Percentiles rank a stretch among this genome's conserved stretches.
phyloP scores from a whole-genome alignment of 176 grass and related monocot species.

The Lolium rigidum region DNA sequence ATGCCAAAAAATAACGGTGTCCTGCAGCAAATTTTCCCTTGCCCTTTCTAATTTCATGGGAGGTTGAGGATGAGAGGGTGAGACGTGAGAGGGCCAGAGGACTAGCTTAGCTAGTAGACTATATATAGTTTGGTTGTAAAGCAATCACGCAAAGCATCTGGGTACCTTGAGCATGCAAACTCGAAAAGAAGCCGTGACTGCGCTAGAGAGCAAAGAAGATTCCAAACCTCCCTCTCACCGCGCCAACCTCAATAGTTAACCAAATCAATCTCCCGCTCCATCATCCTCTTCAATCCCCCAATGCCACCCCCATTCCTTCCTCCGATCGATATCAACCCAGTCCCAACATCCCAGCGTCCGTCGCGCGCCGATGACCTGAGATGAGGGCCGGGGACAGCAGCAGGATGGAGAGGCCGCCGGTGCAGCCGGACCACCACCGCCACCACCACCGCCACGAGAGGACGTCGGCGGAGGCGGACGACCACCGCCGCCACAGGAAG shows the following conservation, averaged over 20 bases:
- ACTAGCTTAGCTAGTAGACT: slow-evolving; percentile 1
- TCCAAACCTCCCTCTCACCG: not conserved
- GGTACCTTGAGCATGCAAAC: slow-evolving; percentile 16
- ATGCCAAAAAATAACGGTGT: too few relatives aligned
- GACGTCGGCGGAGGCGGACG: not conserved
- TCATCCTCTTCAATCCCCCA: not conserved
- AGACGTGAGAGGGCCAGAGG: not conserved
- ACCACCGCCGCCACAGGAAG: not conserved
- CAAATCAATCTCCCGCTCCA: not conserved
- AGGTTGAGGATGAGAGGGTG: too few relatives aligned
- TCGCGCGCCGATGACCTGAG: not conserved
- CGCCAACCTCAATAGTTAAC: not conserved
- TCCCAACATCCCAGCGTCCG: not conserved
- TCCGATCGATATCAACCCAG: not conserved
- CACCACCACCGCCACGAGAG: not conserved
- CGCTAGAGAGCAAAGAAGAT: slow-evolving; percentile 9
- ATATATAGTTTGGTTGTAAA: not conserved
- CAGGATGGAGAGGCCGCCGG: not conserved
- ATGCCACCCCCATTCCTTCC: not conserved
- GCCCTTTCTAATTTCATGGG: too few relatives aligned
- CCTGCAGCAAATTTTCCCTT: too few relatives aligned
- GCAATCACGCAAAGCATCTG: slow-evolving; percentile 10
- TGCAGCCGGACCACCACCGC: not conserved
- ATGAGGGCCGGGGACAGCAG: not conserved
- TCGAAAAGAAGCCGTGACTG: not conserved